Evolutionary conservation across 139 green algal genomes (phyloP).

Genomic region (Zygnema circumcarinatum): DNA sequence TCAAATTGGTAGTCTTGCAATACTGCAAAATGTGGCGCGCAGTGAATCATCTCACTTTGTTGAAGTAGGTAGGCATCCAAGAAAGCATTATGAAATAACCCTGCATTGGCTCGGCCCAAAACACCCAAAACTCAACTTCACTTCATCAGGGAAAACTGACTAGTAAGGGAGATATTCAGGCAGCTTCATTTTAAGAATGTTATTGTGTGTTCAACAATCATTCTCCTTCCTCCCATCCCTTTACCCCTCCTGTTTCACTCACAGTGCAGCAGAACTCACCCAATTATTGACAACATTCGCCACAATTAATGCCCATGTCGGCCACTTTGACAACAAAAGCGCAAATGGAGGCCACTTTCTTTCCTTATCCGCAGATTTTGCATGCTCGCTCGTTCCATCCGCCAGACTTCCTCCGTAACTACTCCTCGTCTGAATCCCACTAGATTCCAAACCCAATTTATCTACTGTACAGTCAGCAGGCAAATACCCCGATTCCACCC

Average conservation of each 20-base stretch:
- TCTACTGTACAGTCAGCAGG: neutral
- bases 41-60: slow-evolving; percentile 40
- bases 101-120: slow-evolving; percentile 19
- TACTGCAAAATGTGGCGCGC: too few species aligned
- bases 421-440: neutral
- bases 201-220: too few species aligned
- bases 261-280: slow-evolving; percentile 42
- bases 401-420: neutral
- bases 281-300: slow-evolving; percentile 69
- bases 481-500: neutral
- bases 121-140: neutral
- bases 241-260: too few species aligned
- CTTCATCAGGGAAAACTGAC: too few species aligned
- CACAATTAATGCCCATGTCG: slow-evolving; percentile 62
- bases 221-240: too few species aligned
- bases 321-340: slow-evolving; percentile 53
- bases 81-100: slow-evolving; percentile 67
- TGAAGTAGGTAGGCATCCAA: slow-evolving; percentile 68
- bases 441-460: neutral
- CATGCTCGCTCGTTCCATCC: too few species aligned
- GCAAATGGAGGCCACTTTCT: neutral
- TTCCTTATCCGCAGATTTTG: too few species aligned
- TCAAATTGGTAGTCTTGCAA: too few species aligned
- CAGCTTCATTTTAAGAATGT: too few species aligned
- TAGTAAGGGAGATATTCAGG: too few species aligned